phyloP scores from a whole-genome alignment of 208 protist species.

The Acanthamoeba lenticulata region DNA sequence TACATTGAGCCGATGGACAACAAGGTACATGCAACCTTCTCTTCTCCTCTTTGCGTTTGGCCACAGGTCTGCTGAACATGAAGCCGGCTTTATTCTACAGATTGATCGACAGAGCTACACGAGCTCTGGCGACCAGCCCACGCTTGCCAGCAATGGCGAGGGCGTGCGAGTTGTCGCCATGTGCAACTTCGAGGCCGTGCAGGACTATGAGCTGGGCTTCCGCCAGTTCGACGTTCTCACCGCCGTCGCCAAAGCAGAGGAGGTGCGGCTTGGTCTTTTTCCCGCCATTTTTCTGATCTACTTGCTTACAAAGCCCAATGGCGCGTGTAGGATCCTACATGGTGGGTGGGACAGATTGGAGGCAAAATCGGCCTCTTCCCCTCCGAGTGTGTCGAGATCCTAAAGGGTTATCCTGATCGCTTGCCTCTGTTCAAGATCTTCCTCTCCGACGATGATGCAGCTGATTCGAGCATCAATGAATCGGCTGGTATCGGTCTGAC shows the following conservation, averaged over 20 bases:
- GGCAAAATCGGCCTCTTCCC: not conserved
- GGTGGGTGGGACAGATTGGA: constrained; percentile 12
- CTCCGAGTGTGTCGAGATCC: not conserved
- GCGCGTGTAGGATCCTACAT: not conserved
- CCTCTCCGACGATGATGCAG: not conserved
- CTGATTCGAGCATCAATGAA: not conserved
- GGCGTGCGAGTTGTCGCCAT: not conserved
- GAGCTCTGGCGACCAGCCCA: not conserved
- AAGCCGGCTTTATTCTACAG: not conserved
- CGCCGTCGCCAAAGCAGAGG: not conserved
- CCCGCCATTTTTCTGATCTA: not conserved
- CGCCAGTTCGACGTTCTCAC: constrained; percentile 24
- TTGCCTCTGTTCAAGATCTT: constrained; percentile 26
- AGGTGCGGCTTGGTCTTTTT: not conserved
- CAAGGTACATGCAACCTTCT: not conserved
- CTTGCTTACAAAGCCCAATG: not conserved
- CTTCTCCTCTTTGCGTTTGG: not conserved
- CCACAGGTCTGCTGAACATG: not conserved
- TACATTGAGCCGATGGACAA: not conserved
- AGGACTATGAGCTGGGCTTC: constrained; percentile 32
- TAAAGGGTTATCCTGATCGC: not conserved
- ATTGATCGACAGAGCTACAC: not conserved
- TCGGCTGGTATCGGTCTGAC: too few relatives aligned
- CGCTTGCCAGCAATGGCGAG: not conserved
- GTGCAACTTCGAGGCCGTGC: not conserved